A percentile compares a stretch with the other conserved stretches of the same genome.
Evolutionary conservation across 169 alveolate genomes (phyloP).

Genomic region (Cryptosporidium ubiquitum): DNA sequence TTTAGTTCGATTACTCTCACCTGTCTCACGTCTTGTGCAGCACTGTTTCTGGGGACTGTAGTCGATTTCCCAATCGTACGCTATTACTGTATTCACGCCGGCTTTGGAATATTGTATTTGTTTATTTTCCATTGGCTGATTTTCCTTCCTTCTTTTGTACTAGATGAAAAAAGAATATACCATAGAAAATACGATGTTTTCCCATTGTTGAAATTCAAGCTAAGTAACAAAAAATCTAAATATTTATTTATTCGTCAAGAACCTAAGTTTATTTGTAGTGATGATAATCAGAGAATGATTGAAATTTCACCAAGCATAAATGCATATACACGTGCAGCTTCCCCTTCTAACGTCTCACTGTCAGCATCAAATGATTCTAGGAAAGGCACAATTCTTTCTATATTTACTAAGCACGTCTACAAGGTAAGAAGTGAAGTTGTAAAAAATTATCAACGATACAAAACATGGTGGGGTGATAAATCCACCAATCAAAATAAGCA

Average conservation of each 20-base stretch:
- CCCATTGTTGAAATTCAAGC: slow-evolving; percentile 36
- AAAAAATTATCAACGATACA: slow-evolving; percentile 45
- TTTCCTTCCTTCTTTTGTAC: slow-evolving; percentile 55
- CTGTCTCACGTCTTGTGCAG: slow-evolving; percentile 72
- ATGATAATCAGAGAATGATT: not conserved
- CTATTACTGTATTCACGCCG: slow-evolving; percentile 73
- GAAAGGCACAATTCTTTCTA: slow-evolving; percentile 26
- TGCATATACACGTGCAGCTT: not conserved
- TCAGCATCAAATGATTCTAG: slow-evolving; percentile 52
- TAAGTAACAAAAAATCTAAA: slow-evolving; percentile 2
- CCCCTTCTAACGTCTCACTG: slow-evolving; percentile 8
- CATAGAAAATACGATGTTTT: slow-evolving; percentile 52
- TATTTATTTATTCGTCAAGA: slow-evolving; percentile 25
- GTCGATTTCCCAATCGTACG: slow-evolving; percentile 68
- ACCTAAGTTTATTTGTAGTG: not conserved
- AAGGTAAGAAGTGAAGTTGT: slow-evolving; percentile 56
- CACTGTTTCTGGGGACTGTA: slow-evolving; percentile 60
- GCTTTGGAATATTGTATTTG: slow-evolving; percentile 61
- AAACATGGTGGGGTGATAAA: slow-evolving; percentile 68
- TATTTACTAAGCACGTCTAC: slow-evolving; percentile 42
- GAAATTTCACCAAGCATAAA: slow-evolving; percentile 8
- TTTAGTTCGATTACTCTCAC: slow-evolving; percentile 65
- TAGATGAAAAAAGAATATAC: slow-evolving; percentile 57
- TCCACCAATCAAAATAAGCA: not conserved
- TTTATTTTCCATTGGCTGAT: slow-evolving; percentile 64